Percentiles rank a stretch among this genome's conserved stretches.
These are phyloP conservation scores for Blastobotrys malaysiensis DNA, from an alignment of 1,139 yeast genomes.

Conservation along the genomic window DNA sequence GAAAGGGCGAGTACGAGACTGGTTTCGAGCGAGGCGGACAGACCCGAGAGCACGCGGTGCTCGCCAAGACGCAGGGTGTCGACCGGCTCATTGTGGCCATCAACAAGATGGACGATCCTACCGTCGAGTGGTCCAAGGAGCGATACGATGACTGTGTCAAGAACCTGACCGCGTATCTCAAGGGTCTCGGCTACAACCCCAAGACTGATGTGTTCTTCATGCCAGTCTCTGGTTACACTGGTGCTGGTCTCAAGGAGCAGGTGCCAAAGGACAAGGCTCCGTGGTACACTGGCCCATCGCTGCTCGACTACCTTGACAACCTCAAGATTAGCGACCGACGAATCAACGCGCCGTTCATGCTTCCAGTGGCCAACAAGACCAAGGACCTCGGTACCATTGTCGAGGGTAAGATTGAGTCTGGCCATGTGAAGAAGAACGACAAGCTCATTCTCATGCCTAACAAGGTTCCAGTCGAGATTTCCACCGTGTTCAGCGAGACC, in stretches of 20 bases:
- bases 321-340: conserved; percentile 82
- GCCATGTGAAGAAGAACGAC: conserved; percentile 78
- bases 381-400: conserved; percentile 95
- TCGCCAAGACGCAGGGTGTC: conserved; percentile 98
- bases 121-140: conserved; percentile 92
- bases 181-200: conserved; percentile 79
- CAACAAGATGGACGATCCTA: conserved; percentile 98
- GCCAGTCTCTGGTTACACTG: conserved; percentile 98
- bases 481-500: conserved; percentile 85
- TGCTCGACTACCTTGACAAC: conserved; percentile 80
- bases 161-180: conserved; percentile 71
- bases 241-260: conserved; percentile 91
- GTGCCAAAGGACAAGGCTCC: conserved; percentile 68
- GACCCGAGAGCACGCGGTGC: conserved; percentile 95
- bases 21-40: conserved; percentile 99
- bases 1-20: conserved; percentile 99
- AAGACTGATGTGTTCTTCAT: conserved; percentile 81
- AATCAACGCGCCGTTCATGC: conserved; percentile 92
- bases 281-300: conserved; percentile 92
- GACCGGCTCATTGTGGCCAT: conserved; percentile 88
- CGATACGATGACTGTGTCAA: conserved; percentile 93
- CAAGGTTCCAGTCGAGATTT: conserved; percentile 73
- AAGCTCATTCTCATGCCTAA: conserved; percentile 87
- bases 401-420: conserved; percentile 97
- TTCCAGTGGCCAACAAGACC: conserved; percentile 91